Base-by-base conservation (phyloP, 805 yeast genomes). In the Wickerhamiella allomyrinae region DNA sequence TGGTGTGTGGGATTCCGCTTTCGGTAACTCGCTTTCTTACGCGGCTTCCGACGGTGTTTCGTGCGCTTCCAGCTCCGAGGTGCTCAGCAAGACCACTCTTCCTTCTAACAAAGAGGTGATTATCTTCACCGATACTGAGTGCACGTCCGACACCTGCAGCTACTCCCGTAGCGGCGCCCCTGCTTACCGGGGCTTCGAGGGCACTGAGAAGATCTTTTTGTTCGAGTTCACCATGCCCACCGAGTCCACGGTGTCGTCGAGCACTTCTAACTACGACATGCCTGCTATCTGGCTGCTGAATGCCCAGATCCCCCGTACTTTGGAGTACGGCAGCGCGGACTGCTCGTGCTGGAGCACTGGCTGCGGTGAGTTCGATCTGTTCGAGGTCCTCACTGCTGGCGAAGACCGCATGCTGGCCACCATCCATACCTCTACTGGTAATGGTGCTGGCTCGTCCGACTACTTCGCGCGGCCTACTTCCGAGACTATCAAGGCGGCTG, bases 331-430 rank as follows among this genome's bases (percentile, higher is more conserved):
- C 62, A 68, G 68, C 46, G 60, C 77, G 20, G 60, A 73, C 17
- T 91, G 97, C 71, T 85, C 96, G 29, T 91, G 98, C 74, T 91
- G 98, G 98, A 56, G 73, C 41, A 72, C 94, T 42, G 97, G 97
- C 48, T 91, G 98, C 68, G 98, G 98, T 69, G 98, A 91, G 71
- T 70, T 91, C 56, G 98, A 91, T 66, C 70, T 86, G 56, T 91
- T 89, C 57, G 98, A 91, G 73, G 71, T 89, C 53, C 73, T 91
- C 53, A 67, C 76, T 48, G 52, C 80, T 27, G 95, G 95, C 52
- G 76, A 83, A 48, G 66, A 69, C 59, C 76, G 78, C 61, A 68
- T 87, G 62, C 54, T 62, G 41, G 68, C 83, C 44, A 91, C 85
- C 59, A 66, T 89, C 56, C 97, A 89, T 68, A 76, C 73, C 58